phyloP scores from a whole-genome alignment of 176 grass and related monocot genomes.

The Carex kokanica region DNA sequence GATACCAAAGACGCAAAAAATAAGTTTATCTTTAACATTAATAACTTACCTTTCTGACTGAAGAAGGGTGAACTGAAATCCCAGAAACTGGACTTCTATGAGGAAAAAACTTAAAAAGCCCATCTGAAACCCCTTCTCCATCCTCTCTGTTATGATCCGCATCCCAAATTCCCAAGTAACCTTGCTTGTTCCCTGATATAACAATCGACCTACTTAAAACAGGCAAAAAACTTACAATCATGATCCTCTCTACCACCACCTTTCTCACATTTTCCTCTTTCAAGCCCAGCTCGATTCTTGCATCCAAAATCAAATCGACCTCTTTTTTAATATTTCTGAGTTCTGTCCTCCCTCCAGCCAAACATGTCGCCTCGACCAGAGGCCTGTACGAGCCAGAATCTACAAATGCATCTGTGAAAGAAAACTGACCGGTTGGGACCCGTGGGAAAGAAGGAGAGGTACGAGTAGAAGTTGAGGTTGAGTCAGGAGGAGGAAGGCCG shows the following conservation, averaged over 20 bases:
- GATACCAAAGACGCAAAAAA: background rate
- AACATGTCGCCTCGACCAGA: conserved; percentile 4
- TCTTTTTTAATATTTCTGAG: background rate
- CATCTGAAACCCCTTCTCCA: conserved; percentile 26
- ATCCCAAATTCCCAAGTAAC: conserved; percentile 82
- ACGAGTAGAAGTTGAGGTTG: background rate
- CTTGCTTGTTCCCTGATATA: conserved; percentile 46
- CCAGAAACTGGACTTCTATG: conserved; percentile 45
- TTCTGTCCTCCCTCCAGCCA: background rate
- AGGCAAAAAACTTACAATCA: conserved; percentile 49
- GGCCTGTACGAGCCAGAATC: background rate
- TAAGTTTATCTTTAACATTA: background rate
- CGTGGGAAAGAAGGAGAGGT: background rate
- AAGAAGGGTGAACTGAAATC: conserved; percentile 46
- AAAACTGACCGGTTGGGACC: conserved; percentile 23
- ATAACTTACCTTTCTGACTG: conserved; percentile 42
- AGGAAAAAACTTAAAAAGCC: conserved; percentile 61
- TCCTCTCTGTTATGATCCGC: conserved; percentile 35
- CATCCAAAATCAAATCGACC: background rate
- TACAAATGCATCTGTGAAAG: conserved; percentile 25
- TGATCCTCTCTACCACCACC: conserved; percentile 50
- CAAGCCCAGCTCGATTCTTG: conserved; percentile 39
- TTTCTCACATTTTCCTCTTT: conserved; percentile 38
- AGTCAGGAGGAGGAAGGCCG: conserved; percentile 33
- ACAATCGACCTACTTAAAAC: conserved; percentile 47